These are phyloP conservation scores for Penicillium lagena DNA, from an alignment of 495 filamentous ascomycete genomes.

Conservation along the genomic window DNA sequence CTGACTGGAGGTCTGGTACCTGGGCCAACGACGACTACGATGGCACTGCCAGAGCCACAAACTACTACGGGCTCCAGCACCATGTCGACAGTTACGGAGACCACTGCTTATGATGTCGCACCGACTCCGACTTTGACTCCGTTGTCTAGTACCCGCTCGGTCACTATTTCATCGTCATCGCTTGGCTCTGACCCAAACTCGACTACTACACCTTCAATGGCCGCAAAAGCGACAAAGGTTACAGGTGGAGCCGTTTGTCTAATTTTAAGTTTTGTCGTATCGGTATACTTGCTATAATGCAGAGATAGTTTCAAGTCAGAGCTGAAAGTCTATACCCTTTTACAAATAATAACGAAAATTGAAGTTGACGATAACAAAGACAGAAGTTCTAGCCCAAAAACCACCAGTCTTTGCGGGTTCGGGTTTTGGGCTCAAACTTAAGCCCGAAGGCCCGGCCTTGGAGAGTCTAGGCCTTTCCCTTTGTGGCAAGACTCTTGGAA, in stretches of 20 bases:
- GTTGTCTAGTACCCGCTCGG: neutral
- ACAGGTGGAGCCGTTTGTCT: neutral
- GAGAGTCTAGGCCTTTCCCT: too few species aligned
- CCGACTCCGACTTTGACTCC: neutral
- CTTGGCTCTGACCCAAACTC: conserved; percentile 1
- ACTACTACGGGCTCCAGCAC: conserved; percentile 2
- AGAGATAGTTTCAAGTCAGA: neutral
- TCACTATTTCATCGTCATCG: neutral
- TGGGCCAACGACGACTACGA: conserved; percentile 5
- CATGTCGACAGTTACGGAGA: neutral
- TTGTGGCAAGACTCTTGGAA: too few species aligned
- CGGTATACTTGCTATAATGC: conserved; percentile 3
- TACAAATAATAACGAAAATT: too few species aligned
- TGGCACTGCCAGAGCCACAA: conserved; percentile 1
- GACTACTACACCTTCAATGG: conserved; percentile 1
- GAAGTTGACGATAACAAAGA: too few species aligned
- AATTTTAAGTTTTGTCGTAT: neutral
- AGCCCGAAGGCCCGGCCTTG: too few species aligned
- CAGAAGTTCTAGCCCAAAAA: too few species aligned
- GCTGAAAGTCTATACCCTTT: too few species aligned
- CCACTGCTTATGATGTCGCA: neutral
- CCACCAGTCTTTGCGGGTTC: too few species aligned
- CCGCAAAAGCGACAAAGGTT: conserved; percentile 1
- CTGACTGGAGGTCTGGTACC: conserved; percentile 11
- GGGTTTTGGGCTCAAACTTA: too few species aligned